Evolutionary conservation across 2,329 filamentous ascomycete species (phyloP).

Genomic region (Mariannaea sp.): DNA sequence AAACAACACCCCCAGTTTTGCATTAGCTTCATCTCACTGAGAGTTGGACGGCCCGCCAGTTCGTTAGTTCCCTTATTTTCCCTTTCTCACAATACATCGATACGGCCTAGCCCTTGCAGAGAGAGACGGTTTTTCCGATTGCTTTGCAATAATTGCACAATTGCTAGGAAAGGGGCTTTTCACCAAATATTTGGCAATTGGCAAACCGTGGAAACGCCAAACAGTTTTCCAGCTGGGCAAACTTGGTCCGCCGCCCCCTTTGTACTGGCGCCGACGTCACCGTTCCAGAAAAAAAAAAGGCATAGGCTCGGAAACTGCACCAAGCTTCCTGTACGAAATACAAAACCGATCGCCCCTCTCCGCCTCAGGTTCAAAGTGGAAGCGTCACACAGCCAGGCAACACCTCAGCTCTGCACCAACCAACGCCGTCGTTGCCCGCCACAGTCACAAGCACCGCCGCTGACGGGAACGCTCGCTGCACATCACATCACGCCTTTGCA

Average conservation of each 20-base stretch:
- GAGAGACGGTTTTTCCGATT: too few species aligned
- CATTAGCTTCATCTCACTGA: too few species aligned
- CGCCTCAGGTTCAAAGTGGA: background rate
- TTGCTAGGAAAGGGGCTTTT: background rate
- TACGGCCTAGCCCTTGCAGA: too few species aligned
- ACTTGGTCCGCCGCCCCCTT: too few species aligned
- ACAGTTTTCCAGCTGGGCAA: too few species aligned
- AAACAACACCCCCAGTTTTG: too few species aligned
- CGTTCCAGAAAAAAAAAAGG: too few species aligned
- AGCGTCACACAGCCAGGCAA: background rate
- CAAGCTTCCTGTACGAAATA: too few species aligned
- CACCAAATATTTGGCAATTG: background rate
- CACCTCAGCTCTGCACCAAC: background rate
- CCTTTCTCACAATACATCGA: background rate
- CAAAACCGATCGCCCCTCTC: background rate
- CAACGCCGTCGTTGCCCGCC: slow-evolving; percentile 8
- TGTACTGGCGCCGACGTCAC: background rate
- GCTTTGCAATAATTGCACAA: background rate
- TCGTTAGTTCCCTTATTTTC: background rate
- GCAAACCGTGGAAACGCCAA: too few species aligned
- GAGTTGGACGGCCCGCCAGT: background rate
- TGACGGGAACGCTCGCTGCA: background rate
- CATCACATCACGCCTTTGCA: background rate
- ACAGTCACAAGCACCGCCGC: slow-evolving; percentile 6
- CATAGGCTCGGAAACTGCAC: too few species aligned